Conservation (phyloP, 768 basidiomycete genomes). For the Lepiota venenata region DNA sequence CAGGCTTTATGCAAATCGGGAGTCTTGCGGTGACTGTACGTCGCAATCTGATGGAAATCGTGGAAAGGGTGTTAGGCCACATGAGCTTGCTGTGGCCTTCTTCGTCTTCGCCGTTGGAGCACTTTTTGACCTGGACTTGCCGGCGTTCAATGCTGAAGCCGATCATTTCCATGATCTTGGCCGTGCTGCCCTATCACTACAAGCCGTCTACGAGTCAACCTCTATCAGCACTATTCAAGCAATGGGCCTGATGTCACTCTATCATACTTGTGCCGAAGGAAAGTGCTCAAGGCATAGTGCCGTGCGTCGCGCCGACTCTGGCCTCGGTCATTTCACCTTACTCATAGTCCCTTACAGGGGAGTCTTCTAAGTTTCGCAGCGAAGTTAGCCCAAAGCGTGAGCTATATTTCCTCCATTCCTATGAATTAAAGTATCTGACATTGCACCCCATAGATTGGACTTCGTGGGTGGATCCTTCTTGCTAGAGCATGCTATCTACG, state of each 20-base stretch:
- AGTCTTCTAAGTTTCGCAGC: conserved; percentile 51
- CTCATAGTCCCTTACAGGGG: conserved; percentile 33
- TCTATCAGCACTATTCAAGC: conserved; percentile 56
- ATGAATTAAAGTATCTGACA: not conserved
- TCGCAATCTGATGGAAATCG: not conserved
- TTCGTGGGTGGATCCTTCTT: conserved; percentile 43
- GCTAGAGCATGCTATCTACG: conserved; percentile 19
- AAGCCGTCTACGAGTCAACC: conserved; percentile 50
- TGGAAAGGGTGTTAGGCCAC: conserved; percentile 23
- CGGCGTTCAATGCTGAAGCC: conserved; percentile 55
- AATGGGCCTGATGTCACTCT: conserved; percentile 54
- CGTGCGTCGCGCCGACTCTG: conserved; percentile 25
- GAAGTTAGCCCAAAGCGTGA: conserved; percentile 57
- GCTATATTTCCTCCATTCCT: conserved; percentile 12
- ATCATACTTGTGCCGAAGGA: conserved; percentile 53
- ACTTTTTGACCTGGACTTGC: conserved; percentile 48
- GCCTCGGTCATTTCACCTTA: conserved; percentile 15
- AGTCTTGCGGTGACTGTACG: not conserved
- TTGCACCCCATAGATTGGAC: conserved; percentile 41
- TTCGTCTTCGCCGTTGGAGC: conserved; percentile 62
- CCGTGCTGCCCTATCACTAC: conserved; percentile 49
- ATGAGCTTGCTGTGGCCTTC: conserved; percentile 51
- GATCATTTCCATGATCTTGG: conserved; percentile 59
- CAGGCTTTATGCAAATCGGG: conserved; percentile 29
- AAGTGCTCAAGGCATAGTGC: conserved; percentile 44